These are phyloP conservation scores for Lotus japonicus DNA, from an alignment of 306 rosid species.

Conservation along the genomic window DNA sequence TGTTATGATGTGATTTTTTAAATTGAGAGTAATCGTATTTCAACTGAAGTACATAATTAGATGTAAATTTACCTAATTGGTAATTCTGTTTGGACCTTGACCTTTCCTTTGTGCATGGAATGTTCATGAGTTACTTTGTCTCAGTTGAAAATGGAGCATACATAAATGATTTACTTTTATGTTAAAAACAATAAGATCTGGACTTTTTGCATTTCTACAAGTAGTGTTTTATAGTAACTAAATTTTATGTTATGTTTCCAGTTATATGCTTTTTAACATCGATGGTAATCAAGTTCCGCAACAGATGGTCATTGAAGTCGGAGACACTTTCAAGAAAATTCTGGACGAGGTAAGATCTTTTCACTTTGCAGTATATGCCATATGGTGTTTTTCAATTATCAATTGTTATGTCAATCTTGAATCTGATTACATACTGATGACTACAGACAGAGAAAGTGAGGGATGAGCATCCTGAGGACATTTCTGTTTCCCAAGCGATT, in stretches of 20 bases:
- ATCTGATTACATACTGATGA: slow-evolving; percentile 7
- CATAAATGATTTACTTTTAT: background rate
- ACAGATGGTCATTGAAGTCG: slow-evolving; percentile 58
- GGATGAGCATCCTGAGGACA: slow-evolving; percentile 55
- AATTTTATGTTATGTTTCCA: slow-evolving; percentile 32
- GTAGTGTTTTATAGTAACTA: background rate
- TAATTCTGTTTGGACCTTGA: background rate
- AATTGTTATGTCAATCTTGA: slow-evolving; percentile 9
- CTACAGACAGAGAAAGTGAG: slow-evolving; percentile 62
- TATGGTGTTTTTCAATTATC: background rate
- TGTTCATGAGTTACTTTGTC: background rate
- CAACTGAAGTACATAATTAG: background rate
- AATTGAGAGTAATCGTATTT: background rate
- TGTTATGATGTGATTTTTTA: background rate
- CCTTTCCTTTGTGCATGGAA: background rate
- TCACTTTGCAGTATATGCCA: background rate
- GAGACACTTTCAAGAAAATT: slow-evolving; percentile 62
- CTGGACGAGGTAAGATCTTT: slow-evolving; percentile 48
- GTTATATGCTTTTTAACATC: slow-evolving; percentile 57
- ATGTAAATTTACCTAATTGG: background rate
- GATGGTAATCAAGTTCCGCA: slow-evolving; percentile 75
- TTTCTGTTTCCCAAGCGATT: slow-evolving; percentile 60
- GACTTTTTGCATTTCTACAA: background rate
- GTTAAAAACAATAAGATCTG: background rate
- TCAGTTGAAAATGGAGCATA: background rate